A percentile compares a stretch with the other conserved stretches of the same genome.
Evolutionary conservation across 179 eudicot genomes (phyloP).

Genomic region (Actinidia arguta): DNA sequence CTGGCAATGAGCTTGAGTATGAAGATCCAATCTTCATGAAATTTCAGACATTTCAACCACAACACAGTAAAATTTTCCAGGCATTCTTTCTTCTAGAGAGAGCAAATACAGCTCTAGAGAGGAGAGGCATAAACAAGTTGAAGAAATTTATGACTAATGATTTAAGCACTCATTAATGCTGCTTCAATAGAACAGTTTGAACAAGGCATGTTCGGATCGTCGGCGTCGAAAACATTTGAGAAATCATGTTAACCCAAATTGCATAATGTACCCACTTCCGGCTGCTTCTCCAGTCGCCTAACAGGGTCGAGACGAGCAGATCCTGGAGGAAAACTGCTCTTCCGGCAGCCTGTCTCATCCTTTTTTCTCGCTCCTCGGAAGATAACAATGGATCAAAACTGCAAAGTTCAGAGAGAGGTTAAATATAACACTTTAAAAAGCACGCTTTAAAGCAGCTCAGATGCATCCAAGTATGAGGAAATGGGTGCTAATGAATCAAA

Average conservation of each 20-base stretch:
- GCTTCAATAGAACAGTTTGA: slow-evolving; percentile 12
- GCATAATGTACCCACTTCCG: slow-evolving; percentile 23
- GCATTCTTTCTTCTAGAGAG: neutral
- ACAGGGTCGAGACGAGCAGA: slow-evolving; percentile 64
- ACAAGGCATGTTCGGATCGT: neutral
- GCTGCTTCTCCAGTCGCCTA: slow-evolving; percentile 48
- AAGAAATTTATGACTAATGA: neutral
- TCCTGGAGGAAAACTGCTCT: slow-evolving; percentile 84
- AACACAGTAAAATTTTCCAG: neutral
- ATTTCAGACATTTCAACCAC: too few species aligned
- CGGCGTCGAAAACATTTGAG: neutral
- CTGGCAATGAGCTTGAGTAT: too few species aligned
- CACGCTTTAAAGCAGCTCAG: too few species aligned
- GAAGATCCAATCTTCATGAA: too few species aligned
- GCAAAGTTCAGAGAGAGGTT: slow-evolving; percentile 23
- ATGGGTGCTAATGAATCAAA: too few species aligned
- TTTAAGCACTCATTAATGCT: neutral
- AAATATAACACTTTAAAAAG: neutral
- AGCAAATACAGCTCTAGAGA: neutral
- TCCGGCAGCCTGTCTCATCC: slow-evolving; percentile 63
- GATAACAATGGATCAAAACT: slow-evolving; percentile 77
- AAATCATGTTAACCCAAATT: neutral
- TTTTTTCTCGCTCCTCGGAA: slow-evolving; percentile 68
- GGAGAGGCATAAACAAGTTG: neutral
- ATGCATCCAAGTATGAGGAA: neutral